Evolutionary conservation across 345 rosid genomes (phyloP).

Genomic region (Garcia nutans): DNA sequence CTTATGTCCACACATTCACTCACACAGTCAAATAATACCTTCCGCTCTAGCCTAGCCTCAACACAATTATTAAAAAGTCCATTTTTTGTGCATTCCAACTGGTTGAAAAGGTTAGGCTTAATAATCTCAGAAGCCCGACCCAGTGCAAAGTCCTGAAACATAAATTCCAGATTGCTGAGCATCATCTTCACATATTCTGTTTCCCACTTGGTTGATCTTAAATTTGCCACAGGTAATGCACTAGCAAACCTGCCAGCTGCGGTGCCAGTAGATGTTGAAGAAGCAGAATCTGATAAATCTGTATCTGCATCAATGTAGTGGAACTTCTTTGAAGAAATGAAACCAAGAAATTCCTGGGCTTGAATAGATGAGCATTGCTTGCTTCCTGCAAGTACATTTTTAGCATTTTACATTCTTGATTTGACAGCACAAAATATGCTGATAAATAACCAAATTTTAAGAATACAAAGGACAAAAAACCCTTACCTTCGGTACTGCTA

Average conservation of each 20-base stretch:
- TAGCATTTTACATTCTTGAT: constrained; percentile 6
- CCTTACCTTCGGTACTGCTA: constrained; percentile 47
- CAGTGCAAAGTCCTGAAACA: constrained; percentile 63
- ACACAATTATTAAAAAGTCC: constrained; percentile 17
- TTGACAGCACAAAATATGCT: not conserved
- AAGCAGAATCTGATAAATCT: constrained; percentile 68
- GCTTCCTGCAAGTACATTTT: constrained; percentile 41
- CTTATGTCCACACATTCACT: constrained; percentile 65
- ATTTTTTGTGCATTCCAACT: constrained; percentile 52
- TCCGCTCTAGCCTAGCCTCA: constrained; percentile 50
- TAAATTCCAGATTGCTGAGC: constrained; percentile 51
- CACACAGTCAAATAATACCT: constrained; percentile 65
- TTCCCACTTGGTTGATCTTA: constrained; percentile 52
- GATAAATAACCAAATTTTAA: not conserved
- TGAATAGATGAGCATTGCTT: constrained; percentile 53
- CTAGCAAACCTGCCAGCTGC: constrained; percentile 29
- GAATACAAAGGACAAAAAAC: not conserved
- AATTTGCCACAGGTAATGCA: constrained; percentile 12
- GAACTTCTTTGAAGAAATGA: constrained; percentile 39
- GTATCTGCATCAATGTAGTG: constrained; percentile 43
- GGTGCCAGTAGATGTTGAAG: constrained; percentile 46
- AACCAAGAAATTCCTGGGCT: constrained; percentile 46
- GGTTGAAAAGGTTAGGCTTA: constrained; percentile 63
- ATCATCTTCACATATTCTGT: constrained; percentile 61
- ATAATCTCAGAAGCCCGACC: constrained; percentile 45